Conservation (phyloP, 2,329 filamentous ascomycete species). For the Lecanoromycetidae sp. region DNA sequence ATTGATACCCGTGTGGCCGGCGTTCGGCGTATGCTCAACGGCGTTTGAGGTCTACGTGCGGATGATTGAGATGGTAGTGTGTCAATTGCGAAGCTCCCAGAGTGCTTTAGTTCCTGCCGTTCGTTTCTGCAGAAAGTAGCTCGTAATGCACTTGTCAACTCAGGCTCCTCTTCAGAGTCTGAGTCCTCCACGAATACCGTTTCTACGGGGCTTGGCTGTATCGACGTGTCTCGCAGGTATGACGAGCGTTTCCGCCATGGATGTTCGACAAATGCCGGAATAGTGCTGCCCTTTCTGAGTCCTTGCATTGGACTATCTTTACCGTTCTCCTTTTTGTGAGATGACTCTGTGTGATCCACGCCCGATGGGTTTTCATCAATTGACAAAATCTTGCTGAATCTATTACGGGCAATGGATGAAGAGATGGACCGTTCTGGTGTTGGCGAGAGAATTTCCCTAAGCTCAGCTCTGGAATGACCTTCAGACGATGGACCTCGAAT, state of each 20-base stretch:
- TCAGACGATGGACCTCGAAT: constrained; percentile 15
- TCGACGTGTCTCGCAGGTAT: constrained; percentile 4
- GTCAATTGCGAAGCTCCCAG: not conserved
- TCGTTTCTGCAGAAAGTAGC: constrained; percentile 7
- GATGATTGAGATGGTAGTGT: not conserved
- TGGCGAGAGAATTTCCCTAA: constrained; percentile 22
- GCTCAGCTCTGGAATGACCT: constrained; percentile 13
- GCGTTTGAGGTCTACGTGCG: not conserved
- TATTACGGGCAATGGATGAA: constrained; percentile 21
- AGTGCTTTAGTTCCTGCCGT: not conserved
- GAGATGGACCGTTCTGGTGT: constrained; percentile 23
- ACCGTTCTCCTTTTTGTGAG: not conserved
- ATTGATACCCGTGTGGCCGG: not conserved
- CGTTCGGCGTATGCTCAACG: not conserved
- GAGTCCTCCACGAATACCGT: not conserved
- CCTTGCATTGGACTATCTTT: constrained; percentile 2
- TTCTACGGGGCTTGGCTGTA: not conserved
- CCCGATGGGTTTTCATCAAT: constrained; percentile 18
- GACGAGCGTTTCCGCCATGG: constrained; percentile 5
- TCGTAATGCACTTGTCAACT: constrained; percentile 7
- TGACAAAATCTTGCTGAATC: constrained; percentile 25
- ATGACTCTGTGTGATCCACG: not conserved
- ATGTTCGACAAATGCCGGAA: not conserved
- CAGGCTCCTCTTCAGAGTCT: constrained; percentile 10
- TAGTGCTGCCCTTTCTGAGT: not conserved